These are phyloP conservation scores for Collybia nuda DNA, from an alignment of 768 basidiomycete species.

Conservation along the genomic window DNA sequence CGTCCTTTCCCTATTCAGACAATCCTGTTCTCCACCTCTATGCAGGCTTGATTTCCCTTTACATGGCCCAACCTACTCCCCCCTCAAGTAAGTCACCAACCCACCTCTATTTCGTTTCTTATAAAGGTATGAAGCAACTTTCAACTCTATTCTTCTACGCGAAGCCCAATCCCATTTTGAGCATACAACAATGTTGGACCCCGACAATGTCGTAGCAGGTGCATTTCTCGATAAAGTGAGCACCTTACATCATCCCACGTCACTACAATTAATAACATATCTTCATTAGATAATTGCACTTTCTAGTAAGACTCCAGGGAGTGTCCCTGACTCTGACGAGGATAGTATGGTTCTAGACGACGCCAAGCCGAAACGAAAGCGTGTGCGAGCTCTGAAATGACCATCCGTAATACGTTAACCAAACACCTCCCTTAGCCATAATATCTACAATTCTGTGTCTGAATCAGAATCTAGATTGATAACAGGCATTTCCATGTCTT, in stretches of 20 bases:
- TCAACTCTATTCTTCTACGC: slow-evolving; percentile 38
- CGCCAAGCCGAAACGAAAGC: slow-evolving; percentile 28
- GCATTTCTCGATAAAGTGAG: slow-evolving; percentile 55
- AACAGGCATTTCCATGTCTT: slow-evolving; percentile 72
- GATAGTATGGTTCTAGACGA: slow-evolving; percentile 26
- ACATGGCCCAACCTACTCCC: slow-evolving; percentile 46
- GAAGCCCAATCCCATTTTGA: slow-evolving; percentile 67
- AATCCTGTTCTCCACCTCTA: slow-evolving; percentile 80
- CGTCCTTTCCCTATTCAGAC: slow-evolving; percentile 85
- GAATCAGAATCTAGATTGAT: slow-evolving; percentile 84
- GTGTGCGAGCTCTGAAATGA: slow-evolving; percentile 24
- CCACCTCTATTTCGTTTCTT: background rate
- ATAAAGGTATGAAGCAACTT: slow-evolving; percentile 10
- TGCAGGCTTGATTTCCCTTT: slow-evolving; percentile 73
- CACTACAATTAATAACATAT: background rate
- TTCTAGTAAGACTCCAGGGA: slow-evolving; percentile 3
- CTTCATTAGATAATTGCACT: slow-evolving; percentile 10
- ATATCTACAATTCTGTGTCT: slow-evolving; percentile 43
- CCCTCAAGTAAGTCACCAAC: slow-evolving; percentile 9
- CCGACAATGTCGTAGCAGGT: slow-evolving; percentile 50
- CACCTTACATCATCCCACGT: background rate
- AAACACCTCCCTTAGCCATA: too few relatives aligned
- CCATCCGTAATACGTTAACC: background rate
- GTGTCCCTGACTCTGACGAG: slow-evolving; percentile 34
- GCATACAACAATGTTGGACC: slow-evolving; percentile 60